Percentiles rank a stretch among this genome's conserved stretches.
These are phyloP conservation scores for Juncus inflexus DNA, from an alignment of 176 grass and related monocot species.

Conservation along the genomic window DNA sequence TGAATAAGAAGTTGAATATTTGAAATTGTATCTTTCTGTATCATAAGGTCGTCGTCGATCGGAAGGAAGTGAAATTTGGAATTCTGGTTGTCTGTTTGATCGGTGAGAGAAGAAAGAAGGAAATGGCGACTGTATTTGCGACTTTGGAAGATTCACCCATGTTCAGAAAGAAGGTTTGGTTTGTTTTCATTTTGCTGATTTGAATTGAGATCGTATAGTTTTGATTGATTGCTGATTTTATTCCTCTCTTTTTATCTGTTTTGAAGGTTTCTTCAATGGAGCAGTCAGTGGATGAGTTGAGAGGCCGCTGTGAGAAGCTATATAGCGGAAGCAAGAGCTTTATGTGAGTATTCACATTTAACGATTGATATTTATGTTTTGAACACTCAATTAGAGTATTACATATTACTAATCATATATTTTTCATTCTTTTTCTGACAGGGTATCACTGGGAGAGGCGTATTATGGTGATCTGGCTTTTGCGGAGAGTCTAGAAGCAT, in stretches of 20 bases:
- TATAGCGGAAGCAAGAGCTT: slow-evolving; percentile 22
- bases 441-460: slow-evolving; percentile 81
- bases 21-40: neutral
- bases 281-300: slow-evolving; percentile 20
- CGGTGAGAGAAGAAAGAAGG: slow-evolving; percentile 1
- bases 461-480: slow-evolving; percentile 98
- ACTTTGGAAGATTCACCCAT: slow-evolving; percentile 80
- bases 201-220: neutral
- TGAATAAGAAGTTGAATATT: neutral
- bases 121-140: slow-evolving; percentile 33
- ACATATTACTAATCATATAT: neutral
- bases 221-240: neutral
- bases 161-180: slow-evolving; percentile 68
- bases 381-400: too few species aligned
- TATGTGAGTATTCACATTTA: slow-evolving; percentile 1
- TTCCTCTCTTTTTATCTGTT: slow-evolving; percentile 20
- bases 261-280: slow-evolving; percentile 27
- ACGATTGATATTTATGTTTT: too few species aligned
- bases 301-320: slow-evolving; percentile 19
- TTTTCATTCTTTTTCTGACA: slow-evolving; percentile 37
- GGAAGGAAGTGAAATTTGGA: too few species aligned
- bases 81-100: slow-evolving; percentile 7
- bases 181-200: slow-evolving; percentile 13
- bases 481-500: slow-evolving; percentile 88
- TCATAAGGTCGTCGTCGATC: neutral